Evolutionary conservation across 2,329 filamentous ascomycete species (phyloP).

Genomic region (Apiospora pterosperma): DNA sequence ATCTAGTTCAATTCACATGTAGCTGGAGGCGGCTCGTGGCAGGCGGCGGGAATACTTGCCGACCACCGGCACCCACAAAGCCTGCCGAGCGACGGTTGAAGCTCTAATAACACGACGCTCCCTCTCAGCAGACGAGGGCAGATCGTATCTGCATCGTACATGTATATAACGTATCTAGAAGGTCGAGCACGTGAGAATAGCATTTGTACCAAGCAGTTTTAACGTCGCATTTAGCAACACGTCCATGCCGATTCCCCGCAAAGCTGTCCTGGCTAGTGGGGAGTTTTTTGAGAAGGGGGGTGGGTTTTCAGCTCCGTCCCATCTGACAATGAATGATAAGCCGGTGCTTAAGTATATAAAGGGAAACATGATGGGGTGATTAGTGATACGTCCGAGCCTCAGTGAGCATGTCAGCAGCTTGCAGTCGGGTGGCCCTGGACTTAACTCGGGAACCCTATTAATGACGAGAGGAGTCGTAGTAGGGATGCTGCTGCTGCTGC

Average conservation of each 20-base stretch:
- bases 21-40: not conserved
- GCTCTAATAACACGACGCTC: not conserved
- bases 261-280: not conserved
- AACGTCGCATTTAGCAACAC: not conserved
- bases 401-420: not conserved
- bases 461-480: not conserved
- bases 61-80: not conserved
- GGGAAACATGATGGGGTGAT: not conserved
- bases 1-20: not conserved
- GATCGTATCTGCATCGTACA: too few relatives aligned
- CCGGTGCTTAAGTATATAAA: not conserved
- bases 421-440: not conserved
- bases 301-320: not conserved
- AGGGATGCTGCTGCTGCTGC: too few relatives aligned
- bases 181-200: not conserved
- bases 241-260: not conserved
- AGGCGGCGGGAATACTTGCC: not conserved
- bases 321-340: not conserved
- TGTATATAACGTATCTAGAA: not conserved
- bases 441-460: not conserved
- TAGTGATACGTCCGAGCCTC: not conserved
- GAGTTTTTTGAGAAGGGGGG: not conserved
- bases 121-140: too few relatives aligned
- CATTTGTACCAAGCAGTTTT: too few relatives aligned
- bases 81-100: not conserved